Evolutionary conservation across 208 protist genomes (phyloP).

Genomic region (Trypanosoma platydactyli): DNA sequence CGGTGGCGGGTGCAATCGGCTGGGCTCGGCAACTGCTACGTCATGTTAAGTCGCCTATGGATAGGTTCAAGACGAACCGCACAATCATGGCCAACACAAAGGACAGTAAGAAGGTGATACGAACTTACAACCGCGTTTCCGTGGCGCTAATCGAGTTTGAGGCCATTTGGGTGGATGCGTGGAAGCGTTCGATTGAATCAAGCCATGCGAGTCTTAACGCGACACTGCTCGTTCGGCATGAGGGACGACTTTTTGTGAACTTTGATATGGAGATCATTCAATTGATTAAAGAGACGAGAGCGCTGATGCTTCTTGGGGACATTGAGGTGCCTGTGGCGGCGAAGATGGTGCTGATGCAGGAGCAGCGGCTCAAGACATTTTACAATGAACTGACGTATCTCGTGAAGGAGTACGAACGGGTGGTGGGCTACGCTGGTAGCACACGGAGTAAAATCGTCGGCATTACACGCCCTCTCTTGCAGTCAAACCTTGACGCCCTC

Average conservation of each 20-base stretch:
- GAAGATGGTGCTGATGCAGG: conserved; percentile 92
- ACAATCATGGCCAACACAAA: conserved; percentile 94
- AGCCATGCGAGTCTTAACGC: conserved; percentile 94
- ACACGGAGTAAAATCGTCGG: conserved; percentile 69
- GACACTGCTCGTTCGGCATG: conserved; percentile 94
- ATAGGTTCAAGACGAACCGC: conserved; percentile 94
- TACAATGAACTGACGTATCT: conserved; percentile 93
- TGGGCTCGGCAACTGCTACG: conserved; percentile 96
- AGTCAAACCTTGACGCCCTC: conserved; percentile 90
- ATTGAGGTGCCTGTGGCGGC: conserved; percentile 90
- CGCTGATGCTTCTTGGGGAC: conserved; percentile 92
- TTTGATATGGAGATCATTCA: conserved; percentile 96
- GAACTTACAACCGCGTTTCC: conserved; percentile 96
- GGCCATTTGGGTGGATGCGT: conserved; percentile 94
- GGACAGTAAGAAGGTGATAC: conserved; percentile 96
- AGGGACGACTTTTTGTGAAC: conserved; percentile 97
- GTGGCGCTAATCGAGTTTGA: conserved; percentile 96
- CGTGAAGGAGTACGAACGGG: conserved; percentile 90
- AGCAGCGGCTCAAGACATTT: conserved; percentile 95
- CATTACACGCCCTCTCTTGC: conserved; percentile 87
- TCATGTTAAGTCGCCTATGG: conserved; percentile 96
- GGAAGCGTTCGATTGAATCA: conserved; percentile 93
- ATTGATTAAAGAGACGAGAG: conserved; percentile 96
- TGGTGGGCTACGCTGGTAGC: conserved; percentile 61
- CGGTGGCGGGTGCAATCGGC: conserved; percentile 94